Conservation (phyloP, 768 basidiomycete species). For the Nidularia sp. region DNA sequence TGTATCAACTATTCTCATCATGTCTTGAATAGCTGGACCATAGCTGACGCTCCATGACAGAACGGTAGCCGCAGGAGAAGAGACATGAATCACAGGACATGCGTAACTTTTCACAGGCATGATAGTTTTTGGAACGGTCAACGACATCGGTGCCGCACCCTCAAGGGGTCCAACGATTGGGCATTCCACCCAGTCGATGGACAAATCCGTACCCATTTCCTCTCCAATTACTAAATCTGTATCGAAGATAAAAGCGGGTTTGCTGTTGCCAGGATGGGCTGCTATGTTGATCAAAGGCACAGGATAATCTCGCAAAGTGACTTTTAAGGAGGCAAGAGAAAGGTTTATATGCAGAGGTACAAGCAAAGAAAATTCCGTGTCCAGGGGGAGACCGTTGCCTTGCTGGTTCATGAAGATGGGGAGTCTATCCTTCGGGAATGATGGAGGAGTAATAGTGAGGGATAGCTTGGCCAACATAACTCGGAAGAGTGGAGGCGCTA, state of each 20-base stretch:
- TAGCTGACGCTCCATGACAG: slow-evolving; percentile 91
- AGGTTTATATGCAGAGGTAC: slow-evolving; percentile 79
- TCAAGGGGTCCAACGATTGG: slow-evolving; percentile 51
- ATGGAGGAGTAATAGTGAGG: slow-evolving; percentile 53
- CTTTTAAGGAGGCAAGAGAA: slow-evolving; percentile 52
- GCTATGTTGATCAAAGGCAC: slow-evolving; percentile 80
- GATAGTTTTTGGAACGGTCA: slow-evolving; percentile 82
- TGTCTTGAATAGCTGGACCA: slow-evolving; percentile 79
- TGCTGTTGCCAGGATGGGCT: slow-evolving; percentile 27
- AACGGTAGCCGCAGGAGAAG: slow-evolving; percentile 60
- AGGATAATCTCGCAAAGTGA: slow-evolving; percentile 83
- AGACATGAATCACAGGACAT: slow-evolving; percentile 63
- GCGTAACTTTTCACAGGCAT: slow-evolving; percentile 96
- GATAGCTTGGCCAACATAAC: slow-evolving; percentile 54
- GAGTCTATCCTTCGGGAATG: slow-evolving; percentile 51
- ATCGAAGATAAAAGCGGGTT: slow-evolving; percentile 58
- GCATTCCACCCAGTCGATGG: slow-evolving; percentile 71
- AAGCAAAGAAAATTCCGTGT: slow-evolving; percentile 74
- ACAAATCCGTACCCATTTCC: slow-evolving; percentile 68
- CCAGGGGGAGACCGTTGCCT: slow-evolving; percentile 64
- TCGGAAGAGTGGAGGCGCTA: slow-evolving; percentile 68
- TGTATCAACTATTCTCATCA: slow-evolving; percentile 80
- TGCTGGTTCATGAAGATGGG: slow-evolving; percentile 62
- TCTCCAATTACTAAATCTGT: slow-evolving; percentile 84
- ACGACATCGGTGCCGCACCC: slow-evolving; percentile 47